These are phyloP conservation scores for Fusarium agapanthi DNA, from an alignment of 2,329 filamentous ascomycete species.

Conservation along the genomic window DNA sequence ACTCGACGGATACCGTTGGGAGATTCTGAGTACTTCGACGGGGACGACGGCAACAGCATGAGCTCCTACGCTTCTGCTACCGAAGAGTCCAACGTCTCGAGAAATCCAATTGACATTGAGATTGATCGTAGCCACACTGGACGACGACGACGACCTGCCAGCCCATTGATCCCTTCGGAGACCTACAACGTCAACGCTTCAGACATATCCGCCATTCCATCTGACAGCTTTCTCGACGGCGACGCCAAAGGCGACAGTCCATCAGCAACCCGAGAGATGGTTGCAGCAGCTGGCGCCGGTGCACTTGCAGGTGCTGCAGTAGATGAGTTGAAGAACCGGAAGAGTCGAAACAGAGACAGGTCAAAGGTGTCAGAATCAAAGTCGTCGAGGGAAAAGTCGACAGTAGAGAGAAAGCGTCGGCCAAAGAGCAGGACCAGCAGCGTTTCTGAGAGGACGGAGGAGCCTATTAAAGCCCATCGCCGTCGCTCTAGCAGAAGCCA, in stretches of 20 bases:
- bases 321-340: constrained; percentile 56
- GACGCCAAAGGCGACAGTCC: constrained; percentile 54
- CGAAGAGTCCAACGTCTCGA: constrained; percentile 80
- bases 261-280: constrained; percentile 48
- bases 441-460: constrained; percentile 56
- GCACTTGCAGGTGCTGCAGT: constrained; percentile 50
- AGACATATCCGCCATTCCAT: constrained; percentile 82
- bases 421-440: constrained; percentile 62
- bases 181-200: constrained; percentile 75
- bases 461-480: constrained; percentile 57
- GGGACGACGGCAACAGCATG: constrained; percentile 72
- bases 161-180: constrained; percentile 69
- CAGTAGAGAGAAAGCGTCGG: constrained; percentile 55
- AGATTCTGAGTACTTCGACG: constrained; percentile 55
- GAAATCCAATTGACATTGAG: constrained; percentile 88
- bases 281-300: constrained; percentile 48
- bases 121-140: constrained; percentile 68
- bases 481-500: constrained; percentile 62
- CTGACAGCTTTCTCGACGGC: constrained; percentile 70
- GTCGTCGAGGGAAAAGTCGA: constrained; percentile 56
- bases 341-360: constrained; percentile 56
- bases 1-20: constrained; percentile 63
- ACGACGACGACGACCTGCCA: constrained; percentile 70
- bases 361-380: constrained; percentile 50
- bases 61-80: constrained; percentile 81